A percentile compares a stretch with the other conserved stretches of the same genome.
phyloP scores from a whole-genome alignment of 2,329 filamentous ascomycete species.

The Colletotrichum nymphaeae region DNA sequence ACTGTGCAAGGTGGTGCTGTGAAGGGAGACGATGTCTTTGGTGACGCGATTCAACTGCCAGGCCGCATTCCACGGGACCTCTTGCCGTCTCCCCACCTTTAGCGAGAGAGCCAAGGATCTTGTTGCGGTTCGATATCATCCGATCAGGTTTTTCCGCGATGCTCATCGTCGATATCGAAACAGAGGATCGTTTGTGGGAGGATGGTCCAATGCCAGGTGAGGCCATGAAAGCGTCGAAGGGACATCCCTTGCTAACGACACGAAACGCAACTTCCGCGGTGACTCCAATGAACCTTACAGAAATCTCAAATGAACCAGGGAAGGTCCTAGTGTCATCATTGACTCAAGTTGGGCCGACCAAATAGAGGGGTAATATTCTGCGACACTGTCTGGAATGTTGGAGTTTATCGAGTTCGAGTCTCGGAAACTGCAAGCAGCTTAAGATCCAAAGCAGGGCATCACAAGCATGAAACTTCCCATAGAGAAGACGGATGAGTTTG shows the following conservation, averaged over 20 bases:
- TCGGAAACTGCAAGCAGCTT: not conserved
- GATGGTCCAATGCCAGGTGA: not conserved
- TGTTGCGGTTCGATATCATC: not conserved
- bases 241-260: not conserved
- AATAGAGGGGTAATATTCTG: not conserved
- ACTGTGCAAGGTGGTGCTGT: not conserved
- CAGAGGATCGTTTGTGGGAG: not conserved
- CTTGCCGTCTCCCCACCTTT: not conserved
- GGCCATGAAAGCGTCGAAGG: not conserved
- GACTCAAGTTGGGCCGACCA: not conserved
- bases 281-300: not conserved
- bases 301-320: not conserved
- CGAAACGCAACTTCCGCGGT: not conserved
- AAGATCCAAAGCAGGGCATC: too few relatives aligned
- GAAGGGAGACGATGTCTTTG: not conserved
- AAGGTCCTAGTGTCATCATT: not conserved
- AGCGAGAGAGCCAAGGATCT: not conserved
- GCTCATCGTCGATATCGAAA: not conserved
- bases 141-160: not conserved
- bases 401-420: not conserved
- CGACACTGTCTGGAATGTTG: not conserved
- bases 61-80: not conserved
- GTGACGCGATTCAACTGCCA: not conserved
- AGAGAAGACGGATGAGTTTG: too few relatives aligned
- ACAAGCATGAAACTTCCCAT: too few relatives aligned